phyloP scores from a whole-genome alignment of 345 rosid genomes.

The Eucalyptus erythrocorys region DNA sequence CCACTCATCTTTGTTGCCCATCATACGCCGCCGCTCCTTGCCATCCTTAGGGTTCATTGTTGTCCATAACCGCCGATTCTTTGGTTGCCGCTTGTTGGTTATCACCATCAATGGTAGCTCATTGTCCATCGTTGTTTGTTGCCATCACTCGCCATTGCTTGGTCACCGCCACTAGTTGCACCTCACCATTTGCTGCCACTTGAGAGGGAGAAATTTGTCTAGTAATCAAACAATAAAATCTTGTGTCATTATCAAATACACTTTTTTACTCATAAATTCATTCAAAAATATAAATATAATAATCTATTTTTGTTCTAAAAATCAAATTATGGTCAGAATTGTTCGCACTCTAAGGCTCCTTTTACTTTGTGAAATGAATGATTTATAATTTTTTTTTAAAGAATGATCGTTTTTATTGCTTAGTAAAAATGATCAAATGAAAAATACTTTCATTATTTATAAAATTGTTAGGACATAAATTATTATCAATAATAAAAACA shows the following conservation, averaged over 20 bases:
- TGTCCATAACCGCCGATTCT: fast-evolving
- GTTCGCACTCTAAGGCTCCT: fast-evolving
- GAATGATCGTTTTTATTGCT: fast-evolving
- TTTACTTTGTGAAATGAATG: not conserved
- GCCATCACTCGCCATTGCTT: fast-evolving
- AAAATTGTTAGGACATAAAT: too few relatives aligned
- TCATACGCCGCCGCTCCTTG: fast-evolving
- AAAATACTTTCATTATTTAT: too few relatives aligned
- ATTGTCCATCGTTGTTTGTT: fast-evolving
- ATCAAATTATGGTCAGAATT: fast-evolving
- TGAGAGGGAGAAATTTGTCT: too few relatives aligned
- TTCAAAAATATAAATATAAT: too few relatives aligned
- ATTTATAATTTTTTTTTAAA: too few relatives aligned
- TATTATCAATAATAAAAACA: too few relatives aligned
- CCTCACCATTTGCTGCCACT: fast-evolving
- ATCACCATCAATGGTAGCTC: fast-evolving
- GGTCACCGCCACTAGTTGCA: fast-evolving
- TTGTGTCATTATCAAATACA: too few relatives aligned
- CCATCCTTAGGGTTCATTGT: fast-evolving
- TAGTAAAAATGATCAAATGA: too few relatives aligned
- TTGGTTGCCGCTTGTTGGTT: fast-evolving
- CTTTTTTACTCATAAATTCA: too few relatives aligned
- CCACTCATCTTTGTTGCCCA: fast-evolving
- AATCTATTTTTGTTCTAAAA: too few relatives aligned
- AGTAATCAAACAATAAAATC: too few relatives aligned